Percentiles rank a stretch among this genome's conserved stretches.
Conservation (phyloP, 257 asterid species). For the Thymus quinquecostatus region DNA sequence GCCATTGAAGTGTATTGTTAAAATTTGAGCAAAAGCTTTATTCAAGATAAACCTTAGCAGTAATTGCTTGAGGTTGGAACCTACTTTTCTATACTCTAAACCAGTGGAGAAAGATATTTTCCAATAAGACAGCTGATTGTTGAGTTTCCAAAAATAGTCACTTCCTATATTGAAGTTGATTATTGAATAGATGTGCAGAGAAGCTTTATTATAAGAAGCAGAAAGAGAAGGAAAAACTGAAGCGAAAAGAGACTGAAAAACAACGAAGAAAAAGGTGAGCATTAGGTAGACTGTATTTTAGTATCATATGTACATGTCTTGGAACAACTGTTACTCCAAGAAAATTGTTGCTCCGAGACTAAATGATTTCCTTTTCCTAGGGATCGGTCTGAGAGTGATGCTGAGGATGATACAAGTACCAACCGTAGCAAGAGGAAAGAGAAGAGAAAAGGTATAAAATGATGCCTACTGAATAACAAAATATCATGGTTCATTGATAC, state of each 20-base stretch:
- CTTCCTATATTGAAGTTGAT: constrained; percentile 28
- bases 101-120: constrained; percentile 1
- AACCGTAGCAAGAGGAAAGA: constrained; percentile 52
- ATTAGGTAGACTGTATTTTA: neutral
- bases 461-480: constrained; percentile 14
- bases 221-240: constrained; percentile 69
- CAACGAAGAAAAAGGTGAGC: constrained; percentile 67
- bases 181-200: constrained; percentile 73
- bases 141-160: neutral
- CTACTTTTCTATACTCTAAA: neutral
- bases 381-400: constrained; percentile 70
- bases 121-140: constrained; percentile 18
- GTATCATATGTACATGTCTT: neutral
- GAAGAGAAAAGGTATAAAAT: constrained; percentile 61
- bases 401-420: constrained; percentile 37
- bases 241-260: constrained; percentile 45
- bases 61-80: neutral
- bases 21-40: neutral
- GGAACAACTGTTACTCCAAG: neutral
- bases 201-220: constrained; percentile 79
- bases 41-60: constrained; percentile 7
- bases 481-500: constrained; percentile 18
- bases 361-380: constrained; percentile 46
- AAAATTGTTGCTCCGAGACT: constrained; percentile 21
- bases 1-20: neutral